Evolutionary conservation across 1,284 basidiomycete species (phyloP), one percentile per base, ranked within the genome.

Genomic region (Sporisorium scitamineum): DNA sequence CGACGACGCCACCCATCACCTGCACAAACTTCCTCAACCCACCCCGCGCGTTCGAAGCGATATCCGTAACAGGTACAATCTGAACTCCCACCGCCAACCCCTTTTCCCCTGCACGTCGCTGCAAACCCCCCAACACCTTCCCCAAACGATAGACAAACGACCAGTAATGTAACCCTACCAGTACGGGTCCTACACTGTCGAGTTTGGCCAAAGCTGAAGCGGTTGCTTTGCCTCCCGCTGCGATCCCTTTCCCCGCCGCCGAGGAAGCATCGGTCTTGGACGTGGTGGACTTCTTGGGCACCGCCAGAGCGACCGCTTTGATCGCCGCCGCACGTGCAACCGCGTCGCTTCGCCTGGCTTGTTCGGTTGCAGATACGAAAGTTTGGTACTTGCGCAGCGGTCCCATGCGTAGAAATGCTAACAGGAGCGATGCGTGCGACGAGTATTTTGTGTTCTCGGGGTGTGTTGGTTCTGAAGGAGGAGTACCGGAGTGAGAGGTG

Each of bases 131-230:
- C 14, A 78, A 29, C 22, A 59, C 2, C 2, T 9, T 26, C 0
- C 62, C 55, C 0, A 78, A 58, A 3, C 59, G 55, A n/a, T 53
- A 39, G 22, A 75, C 59, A 18, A 78, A 78, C 8, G 76, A 78
- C 61, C 60, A 61, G 57, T 74, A 78, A 32, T 78, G 76, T 29
- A 78, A 47, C 1, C 52, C 48, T 0, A 74, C 61, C 0, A 78
- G 16, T 7, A 76, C 24, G 0, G 76, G 68, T 0, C 67, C 68
- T 3, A 78, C 20, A 2, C 27, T 56, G 22, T 67, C 71, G 34
- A 63, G 45, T 14, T 54, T 61, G 1, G 9, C 10, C 22, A 71
- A 22, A 18, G 56, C 61, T 7, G 26, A 24, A 29, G 54, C 58
- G 14, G 37, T 73, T 37, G 54, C 51, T 41, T 41, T 68, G 2